A percentile compares a stretch with the other conserved stretches of the same genome.
These are phyloP conservation scores for Gossypium turneri DNA, from an alignment of 345 rosid genomes.

Conservation along the genomic window DNA sequence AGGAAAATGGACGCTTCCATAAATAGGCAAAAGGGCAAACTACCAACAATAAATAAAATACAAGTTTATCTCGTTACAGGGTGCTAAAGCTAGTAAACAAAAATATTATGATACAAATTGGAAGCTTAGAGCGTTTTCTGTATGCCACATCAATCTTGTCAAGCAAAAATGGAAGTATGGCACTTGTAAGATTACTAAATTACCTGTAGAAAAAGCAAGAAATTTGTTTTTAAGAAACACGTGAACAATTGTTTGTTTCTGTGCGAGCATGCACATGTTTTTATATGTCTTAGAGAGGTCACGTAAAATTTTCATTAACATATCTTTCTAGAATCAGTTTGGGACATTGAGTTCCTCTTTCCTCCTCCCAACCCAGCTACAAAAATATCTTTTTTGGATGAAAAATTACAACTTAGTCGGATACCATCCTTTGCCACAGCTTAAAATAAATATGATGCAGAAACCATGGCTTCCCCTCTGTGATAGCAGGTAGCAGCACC, in stretches of 20 bases:
- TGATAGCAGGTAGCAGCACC: neutral
- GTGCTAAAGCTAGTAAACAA: neutral
- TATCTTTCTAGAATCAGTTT: slow-evolving; percentile 1
- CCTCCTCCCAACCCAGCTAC: neutral
- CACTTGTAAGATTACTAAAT: neutral
- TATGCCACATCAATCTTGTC: neutral
- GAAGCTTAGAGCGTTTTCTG: neutral
- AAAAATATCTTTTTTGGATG: neutral
- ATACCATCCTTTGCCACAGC: neutral
- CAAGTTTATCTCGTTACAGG: neutral
- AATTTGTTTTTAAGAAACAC: neutral
- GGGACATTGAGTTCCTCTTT: neutral
- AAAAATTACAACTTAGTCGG: slow-evolving; percentile 1
- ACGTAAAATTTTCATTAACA: neutral
- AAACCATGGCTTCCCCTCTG: neutral
- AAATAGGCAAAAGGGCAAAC: neutral
- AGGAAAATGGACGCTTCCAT: slow-evolving; percentile 4
- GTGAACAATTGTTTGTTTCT: neutral
- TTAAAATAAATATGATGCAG: neutral
- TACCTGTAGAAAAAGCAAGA: neutral
- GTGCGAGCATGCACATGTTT: neutral
- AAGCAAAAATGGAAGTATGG: neutral
- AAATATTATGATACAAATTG: neutral
- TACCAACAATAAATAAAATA: neutral
- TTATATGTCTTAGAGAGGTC: neutral